A percentile compares a stretch with the other conserved stretches of the same genome.
These are phyloP conservation scores for Fusarium beomiforme DNA, from an alignment of 2,329 filamentous ascomycete species.

Conservation along the genomic window DNA sequence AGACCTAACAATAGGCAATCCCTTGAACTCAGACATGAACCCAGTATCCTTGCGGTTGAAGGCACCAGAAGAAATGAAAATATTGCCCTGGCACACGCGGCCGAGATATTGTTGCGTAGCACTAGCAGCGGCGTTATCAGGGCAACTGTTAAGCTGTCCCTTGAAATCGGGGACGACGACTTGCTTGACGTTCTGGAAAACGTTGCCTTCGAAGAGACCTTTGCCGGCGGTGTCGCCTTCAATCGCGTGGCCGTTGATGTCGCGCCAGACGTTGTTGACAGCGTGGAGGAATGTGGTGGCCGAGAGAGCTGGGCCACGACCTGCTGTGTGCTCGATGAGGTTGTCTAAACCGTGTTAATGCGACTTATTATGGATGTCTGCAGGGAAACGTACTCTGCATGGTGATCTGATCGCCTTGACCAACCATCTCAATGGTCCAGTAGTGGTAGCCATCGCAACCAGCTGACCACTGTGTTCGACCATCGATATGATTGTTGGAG, in stretches of 20 bases:
- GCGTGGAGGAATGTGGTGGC: slow-evolving; percentile 45
- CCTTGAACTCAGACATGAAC: slow-evolving; percentile 27
- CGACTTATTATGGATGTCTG: no score
- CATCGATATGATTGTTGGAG: slow-evolving; percentile 59
- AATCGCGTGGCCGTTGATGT: slow-evolving; percentile 42
- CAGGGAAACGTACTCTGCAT: background rate
- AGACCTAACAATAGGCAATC: slow-evolving; percentile 8
- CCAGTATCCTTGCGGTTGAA: slow-evolving; percentile 20
- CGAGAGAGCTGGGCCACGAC: slow-evolving; percentile 43
- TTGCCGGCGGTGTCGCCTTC: slow-evolving; percentile 39
- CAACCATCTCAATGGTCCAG: slow-evolving; percentile 47
- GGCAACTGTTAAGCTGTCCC: slow-evolving; percentile 41
- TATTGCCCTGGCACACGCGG: slow-evolving; percentile 23
- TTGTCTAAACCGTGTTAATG: background rate
- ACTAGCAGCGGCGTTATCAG: slow-evolving; percentile 21
- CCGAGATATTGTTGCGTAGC: slow-evolving; percentile 21
- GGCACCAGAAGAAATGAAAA: slow-evolving; percentile 7
- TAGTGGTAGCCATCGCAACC: slow-evolving; percentile 58
- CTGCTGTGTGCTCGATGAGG: slow-evolving; percentile 34
- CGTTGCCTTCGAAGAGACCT: slow-evolving; percentile 44
- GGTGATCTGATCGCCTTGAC: slow-evolving; percentile 19
- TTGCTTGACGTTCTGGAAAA: slow-evolving; percentile 37
- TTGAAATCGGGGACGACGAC: slow-evolving; percentile 34
- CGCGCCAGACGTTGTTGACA: slow-evolving; percentile 45
- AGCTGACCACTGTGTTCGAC: slow-evolving; percentile 53